Evolutionary conservation across 495 filamentous ascomycete genomes (phyloP), one percentile per base, ranked within the genome.

Genomic region (Amphirosellinia nigrospora): DNA sequence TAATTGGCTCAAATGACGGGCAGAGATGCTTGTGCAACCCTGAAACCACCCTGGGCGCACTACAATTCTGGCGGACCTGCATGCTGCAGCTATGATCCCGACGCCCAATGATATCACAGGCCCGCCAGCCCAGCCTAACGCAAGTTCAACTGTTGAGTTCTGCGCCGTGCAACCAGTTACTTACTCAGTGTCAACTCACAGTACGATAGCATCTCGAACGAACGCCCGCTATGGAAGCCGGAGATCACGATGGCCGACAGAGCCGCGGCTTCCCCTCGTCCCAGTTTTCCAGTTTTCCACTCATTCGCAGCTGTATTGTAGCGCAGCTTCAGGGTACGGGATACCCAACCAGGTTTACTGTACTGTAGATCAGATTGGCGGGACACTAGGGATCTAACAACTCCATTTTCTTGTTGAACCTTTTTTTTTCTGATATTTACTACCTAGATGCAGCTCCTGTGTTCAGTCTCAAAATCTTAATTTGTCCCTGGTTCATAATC

Each of bases 81-180:
- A 62, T 52, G 28, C 56, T 23, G 55, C 66, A 34, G 30, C 28
- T 28, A 39, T 13, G 43, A 10, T 55, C 1, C 32, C n/a, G 55
- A 58, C 46, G 36, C 50, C 68, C 68, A 70, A 64, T 70, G 68
- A 70, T 64, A 70, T 45, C 48, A 58, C 68, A 39, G 16, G 13
- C 4, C 38, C 26, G 28, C 19, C 45, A 46, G 9, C 63, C 46
- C 46, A 53, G 46, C 41, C 32, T 7, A 9, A 9, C 3, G 19
- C 13, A 41, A 21, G 45, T 60, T 69, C 68, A 70, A 70, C 68
- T 70, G 68, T 70, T 70, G 68, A 55, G 67, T 34, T 41, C 45
- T 36, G 66, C 28, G 55, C 45, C 23, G 66, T 39, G 55, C 41
- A 38, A 68, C 58, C 15, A 13, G 36, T 30, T 26, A 13, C 21